Conservation (phyloP, 2,329 filamentous ascomycete species). For the Ceratocystis papillata region DNA sequence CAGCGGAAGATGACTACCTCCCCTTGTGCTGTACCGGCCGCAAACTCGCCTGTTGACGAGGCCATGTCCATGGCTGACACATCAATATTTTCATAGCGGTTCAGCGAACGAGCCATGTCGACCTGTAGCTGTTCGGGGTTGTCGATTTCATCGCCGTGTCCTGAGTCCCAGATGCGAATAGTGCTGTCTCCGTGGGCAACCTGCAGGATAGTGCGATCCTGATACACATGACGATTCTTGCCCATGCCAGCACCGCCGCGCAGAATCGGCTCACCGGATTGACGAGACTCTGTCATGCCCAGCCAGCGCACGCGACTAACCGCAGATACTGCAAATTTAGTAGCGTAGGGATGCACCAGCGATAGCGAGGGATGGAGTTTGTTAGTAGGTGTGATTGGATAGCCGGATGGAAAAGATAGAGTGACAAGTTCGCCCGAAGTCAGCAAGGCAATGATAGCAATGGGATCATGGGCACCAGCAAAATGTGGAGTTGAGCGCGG, state of each 20-base stretch:
- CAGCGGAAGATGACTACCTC: constrained; percentile 81
- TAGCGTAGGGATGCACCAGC: constrained; percentile 83
- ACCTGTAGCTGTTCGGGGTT: constrained; percentile 73
- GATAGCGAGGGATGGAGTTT: constrained; percentile 80
- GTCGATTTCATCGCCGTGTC: constrained; percentile 86
- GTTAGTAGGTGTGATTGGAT: constrained; percentile 83
- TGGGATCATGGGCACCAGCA: constrained; percentile 76
- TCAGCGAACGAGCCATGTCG: constrained; percentile 72
- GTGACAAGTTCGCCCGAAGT: constrained; percentile 83
- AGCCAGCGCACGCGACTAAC: constrained; percentile 77
- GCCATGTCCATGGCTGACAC: constrained; percentile 72
- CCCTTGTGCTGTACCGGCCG: constrained; percentile 68
- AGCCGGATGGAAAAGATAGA: constrained; percentile 82
- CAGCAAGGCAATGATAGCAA: constrained; percentile 68
- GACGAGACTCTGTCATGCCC: constrained; percentile 74
- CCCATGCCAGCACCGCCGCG: constrained; percentile 66
- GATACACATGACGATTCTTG: constrained; percentile 62
- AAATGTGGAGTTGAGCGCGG: constrained; percentile 78
- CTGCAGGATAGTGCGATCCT: constrained; percentile 72
- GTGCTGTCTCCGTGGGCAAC: constrained; percentile 85
- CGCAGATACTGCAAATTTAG: constrained; percentile 57
- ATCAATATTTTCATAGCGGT: constrained; percentile 64
- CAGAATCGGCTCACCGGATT: constrained; percentile 65
- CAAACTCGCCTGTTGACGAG: constrained; percentile 71
- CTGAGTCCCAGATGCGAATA: constrained; percentile 84